Conservation (phyloP, 306 rosid species). For the Rosa multiflora region DNA sequence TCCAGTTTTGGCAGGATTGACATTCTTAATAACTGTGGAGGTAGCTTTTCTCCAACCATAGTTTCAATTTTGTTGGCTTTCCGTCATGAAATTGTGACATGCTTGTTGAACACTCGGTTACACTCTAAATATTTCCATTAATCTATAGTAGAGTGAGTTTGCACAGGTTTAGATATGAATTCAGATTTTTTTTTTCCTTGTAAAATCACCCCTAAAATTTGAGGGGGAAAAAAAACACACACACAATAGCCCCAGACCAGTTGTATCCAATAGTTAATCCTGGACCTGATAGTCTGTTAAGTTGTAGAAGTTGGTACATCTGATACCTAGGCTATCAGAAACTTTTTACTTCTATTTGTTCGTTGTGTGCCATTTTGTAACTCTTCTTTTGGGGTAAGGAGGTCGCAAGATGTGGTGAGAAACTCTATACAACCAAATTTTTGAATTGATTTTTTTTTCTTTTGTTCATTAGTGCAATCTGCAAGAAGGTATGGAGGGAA, state of each 20-base stretch:
- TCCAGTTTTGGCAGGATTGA: conserved; percentile 71
- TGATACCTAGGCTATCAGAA: not conserved
- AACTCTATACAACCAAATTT: conserved; percentile 6
- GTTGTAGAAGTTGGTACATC: not conserved
- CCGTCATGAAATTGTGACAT: not conserved
- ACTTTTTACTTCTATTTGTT: not conserved
- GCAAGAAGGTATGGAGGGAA: conserved; percentile 98
- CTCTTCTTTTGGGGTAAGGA: not conserved
- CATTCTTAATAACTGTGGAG: conserved; percentile 87
- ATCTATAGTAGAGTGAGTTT: not conserved
- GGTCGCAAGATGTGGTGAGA: conserved; percentile 3
- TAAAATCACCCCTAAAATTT: not conserved
- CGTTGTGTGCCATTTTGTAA: not conserved
- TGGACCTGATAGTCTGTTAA: not conserved
- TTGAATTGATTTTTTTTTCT: not conserved
- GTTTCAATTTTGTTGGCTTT: not conserved
- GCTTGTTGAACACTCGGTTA: not conserved
- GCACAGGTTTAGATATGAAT: conserved; percentile 4
- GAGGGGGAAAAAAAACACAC: not conserved
- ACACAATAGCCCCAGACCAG: not conserved
- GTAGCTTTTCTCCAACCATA: conserved; percentile 33
- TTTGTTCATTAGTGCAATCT: conserved; percentile 57
- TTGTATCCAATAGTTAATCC: not conserved
- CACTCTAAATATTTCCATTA: not conserved
- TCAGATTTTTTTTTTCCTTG: not conserved